Evolutionary conservation across 768 basidiomycete genomes (phyloP).

Genomic region (Leucogyrophana mollusca): DNA sequence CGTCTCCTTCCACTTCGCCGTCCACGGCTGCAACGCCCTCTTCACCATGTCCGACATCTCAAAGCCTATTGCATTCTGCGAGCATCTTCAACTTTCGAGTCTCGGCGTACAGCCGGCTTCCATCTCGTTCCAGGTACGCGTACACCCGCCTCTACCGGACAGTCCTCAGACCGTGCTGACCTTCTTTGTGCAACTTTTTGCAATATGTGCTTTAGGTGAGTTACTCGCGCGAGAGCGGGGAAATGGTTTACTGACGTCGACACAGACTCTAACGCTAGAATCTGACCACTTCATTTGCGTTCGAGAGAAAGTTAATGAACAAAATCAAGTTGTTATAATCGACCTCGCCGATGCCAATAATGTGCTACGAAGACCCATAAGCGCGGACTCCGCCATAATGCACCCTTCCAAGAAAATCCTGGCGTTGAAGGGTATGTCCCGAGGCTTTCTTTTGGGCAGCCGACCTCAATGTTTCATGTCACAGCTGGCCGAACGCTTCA

Average conservation of each 20-base stretch:
- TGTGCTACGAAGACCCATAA: slow-evolving; percentile 92
- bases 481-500: slow-evolving; percentile 92
- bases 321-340: slow-evolving; percentile 98
- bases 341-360: slow-evolving; percentile 97
- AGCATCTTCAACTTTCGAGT: slow-evolving; percentile 92
- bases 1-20: slow-evolving; percentile 16
- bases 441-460: background rate
- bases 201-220: slow-evolving; percentile 19
- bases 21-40: slow-evolving; percentile 17
- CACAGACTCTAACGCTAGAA: slow-evolving; percentile 88
- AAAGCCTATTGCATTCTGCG: slow-evolving; percentile 87
- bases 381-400: slow-evolving; percentile 99
- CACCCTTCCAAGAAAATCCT: slow-evolving; percentile 96
- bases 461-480: slow-evolving; percentile 4
- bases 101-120: slow-evolving; percentile 94
- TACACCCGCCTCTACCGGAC: slow-evolving; percentile 21
- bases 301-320: slow-evolving; percentile 91
- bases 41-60: slow-evolving; percentile 28
- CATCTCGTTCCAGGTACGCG: slow-evolving; percentile 90
- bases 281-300: slow-evolving; percentile 99
- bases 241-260: slow-evolving; percentile 4
- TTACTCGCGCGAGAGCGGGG: background rate
- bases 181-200: slow-evolving; percentile 2
- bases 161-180: slow-evolving; percentile 12
- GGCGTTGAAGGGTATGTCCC: slow-evolving; percentile 80